Conservation (phyloP, 148 eudicot species). For the Persicaria tinctoria region DNA sequence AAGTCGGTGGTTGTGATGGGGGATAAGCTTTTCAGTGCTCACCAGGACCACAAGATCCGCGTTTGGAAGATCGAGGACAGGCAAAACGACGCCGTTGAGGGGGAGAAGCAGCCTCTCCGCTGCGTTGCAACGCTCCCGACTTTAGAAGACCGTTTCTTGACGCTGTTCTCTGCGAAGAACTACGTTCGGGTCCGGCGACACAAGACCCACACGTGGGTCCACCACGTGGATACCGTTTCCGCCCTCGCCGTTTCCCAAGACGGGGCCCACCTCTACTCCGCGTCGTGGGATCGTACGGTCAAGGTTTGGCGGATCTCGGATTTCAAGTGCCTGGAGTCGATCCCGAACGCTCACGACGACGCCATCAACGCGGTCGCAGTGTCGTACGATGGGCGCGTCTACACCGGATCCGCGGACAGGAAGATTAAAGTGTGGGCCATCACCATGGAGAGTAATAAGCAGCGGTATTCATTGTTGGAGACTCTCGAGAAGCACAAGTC, state of each 20-base stretch:
- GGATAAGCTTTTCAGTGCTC: conserved; percentile 48
- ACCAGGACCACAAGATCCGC: conserved; percentile 68
- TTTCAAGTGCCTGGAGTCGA: conserved; percentile 62
- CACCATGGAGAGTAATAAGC: conserved; percentile 20
- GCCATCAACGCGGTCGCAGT: conserved; percentile 58
- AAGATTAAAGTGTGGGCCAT: conserved; percentile 59
- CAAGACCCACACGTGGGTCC: conserved; percentile 71
- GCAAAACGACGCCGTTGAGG: conserved; percentile 1
- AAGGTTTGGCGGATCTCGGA: conserved; percentile 67
- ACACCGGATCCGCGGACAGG: conserved; percentile 77
- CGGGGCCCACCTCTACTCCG: conserved; percentile 56
- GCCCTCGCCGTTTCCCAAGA: conserved; percentile 51
- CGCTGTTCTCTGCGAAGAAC: conserved; percentile 44
- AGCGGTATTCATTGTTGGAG: conserved; percentile 26
- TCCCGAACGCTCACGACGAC: conserved; percentile 70
- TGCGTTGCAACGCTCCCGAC: conserved; percentile 60
- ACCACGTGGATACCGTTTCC: conserved; percentile 73
- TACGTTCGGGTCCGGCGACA: conserved; percentile 54
- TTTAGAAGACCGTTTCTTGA: conserved; percentile 36
- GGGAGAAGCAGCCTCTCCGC: conserved; percentile 20
- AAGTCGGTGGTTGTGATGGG: conserved; percentile 42
- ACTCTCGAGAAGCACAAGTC: conserved; percentile 63
- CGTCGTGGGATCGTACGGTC: conserved; percentile 75
- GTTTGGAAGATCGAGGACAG: conserved; percentile 47
- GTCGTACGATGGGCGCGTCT: conserved; percentile 54